Evolutionary conservation across 805 yeast species (phyloP), one percentile per base, ranked within the genome.

Genomic region (Huiozyma naganishii): DNA sequence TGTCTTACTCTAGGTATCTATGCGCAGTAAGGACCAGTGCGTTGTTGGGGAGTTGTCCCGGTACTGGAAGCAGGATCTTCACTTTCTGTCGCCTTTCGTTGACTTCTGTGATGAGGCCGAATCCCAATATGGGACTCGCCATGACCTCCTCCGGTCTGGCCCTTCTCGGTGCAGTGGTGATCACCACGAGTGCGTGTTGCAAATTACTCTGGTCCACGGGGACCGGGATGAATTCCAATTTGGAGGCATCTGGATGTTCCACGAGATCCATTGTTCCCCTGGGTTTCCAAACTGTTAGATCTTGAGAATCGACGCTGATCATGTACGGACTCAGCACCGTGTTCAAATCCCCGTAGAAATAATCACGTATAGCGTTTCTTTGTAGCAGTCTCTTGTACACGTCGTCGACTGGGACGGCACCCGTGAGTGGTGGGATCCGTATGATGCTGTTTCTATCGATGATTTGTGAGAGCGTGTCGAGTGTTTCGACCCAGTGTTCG

Each of bases 251-350:
- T 48, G 23, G 23, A 48, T 43, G 27, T 17, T 27, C 28, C 6
- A 27, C 32, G 45, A 27, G 49, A 50, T 54, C 69, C 67, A 34
- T 65, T 11, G 45, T n/a, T 32, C 46, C 54, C 29, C 38, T 61
- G 10, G 90, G 85, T 36, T 77, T 74, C 66, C 77, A 80, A 1
- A 86, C 76, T 1, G 71, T 65, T 7, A 85, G 65, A 44, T 78
- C 82, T 11, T 72, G 70, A 45, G 73, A 68, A 54, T 79, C 86
- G 2, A 80, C 78, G 23, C 88, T 86, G 1, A 87, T 76, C 5
- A 94, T 83, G 61, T 80, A 89, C 2, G 99, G 97, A 13, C 94
- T 81, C 42, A 92, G 69, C 5, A 79, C 76, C 5, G 77, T 72
- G 38, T 71, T 71, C 13, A 71, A 64, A 6, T 74, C 74, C 2